Conservation (phyloP, 2,329 filamentous ascomycete species). For the Plenodomus biglobosus region DNA sequence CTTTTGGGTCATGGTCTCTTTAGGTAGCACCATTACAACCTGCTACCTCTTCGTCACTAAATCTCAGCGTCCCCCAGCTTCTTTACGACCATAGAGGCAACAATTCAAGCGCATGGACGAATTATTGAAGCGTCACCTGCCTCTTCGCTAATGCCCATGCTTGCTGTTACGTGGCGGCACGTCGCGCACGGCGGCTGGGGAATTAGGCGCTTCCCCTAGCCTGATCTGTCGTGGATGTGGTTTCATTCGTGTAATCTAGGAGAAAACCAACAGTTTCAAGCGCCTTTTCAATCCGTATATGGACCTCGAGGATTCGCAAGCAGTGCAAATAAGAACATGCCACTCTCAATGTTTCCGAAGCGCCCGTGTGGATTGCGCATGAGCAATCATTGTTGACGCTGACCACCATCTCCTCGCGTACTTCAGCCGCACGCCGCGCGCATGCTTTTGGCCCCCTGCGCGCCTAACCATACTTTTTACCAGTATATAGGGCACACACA, state of each 20-base stretch:
- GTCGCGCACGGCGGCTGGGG: background rate
- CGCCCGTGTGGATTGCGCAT: background rate
- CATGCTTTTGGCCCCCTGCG: slow-evolving; percentile 6
- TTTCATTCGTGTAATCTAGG: background rate
- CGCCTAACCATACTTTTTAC: slow-evolving; percentile 2
- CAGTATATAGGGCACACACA: slow-evolving; percentile 4
- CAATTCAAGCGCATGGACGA: too few relatives aligned
- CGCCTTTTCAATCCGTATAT: background rate
- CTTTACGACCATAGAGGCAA: too few relatives aligned
- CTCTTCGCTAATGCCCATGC: background rate
- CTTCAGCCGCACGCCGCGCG: background rate
- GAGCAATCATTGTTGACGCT: background rate
- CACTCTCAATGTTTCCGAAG: background rate
- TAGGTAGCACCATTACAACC: too few relatives aligned
- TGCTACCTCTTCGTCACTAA: too few relatives aligned
- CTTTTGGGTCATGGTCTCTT: too few relatives aligned
- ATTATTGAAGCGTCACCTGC: background rate
- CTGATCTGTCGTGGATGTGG: background rate
- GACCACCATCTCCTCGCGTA: background rate
- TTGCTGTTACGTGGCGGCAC: background rate
- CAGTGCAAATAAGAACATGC: background rate
- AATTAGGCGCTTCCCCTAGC: background rate
- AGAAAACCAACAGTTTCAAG: background rate
- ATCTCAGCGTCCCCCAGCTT: too few relatives aligned
- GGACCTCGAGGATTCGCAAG: background rate